Evolutionary conservation across 495 filamentous ascomycete genomes (phyloP), one percentile per base, ranked within the genome.

Genomic region (Friedmanniomyces simplex): DNA sequence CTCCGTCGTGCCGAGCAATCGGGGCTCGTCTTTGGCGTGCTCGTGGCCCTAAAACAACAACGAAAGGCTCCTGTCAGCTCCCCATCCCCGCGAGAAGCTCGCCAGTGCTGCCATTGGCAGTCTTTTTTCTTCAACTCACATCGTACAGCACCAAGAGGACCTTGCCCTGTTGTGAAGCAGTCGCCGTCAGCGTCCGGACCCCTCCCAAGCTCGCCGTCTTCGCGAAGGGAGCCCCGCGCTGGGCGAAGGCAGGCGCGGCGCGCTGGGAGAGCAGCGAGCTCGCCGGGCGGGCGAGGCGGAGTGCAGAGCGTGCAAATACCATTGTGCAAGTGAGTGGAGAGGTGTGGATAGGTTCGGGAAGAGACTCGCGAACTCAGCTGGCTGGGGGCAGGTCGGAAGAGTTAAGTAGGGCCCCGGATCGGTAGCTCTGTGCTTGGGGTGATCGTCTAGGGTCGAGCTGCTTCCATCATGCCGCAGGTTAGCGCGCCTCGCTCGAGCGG

Each of bases 1-100:
- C 79, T 98, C 90, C 52, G 87, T 95, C 43, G 91, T 95, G 66
- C 93, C 93, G 56, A 98, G 84, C 54, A 98, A 81, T 61, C 78
- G 78, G 52, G 91, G 90, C 65, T 91, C 87, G 69, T 96, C 73
- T 60, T 76, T 71, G 67, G 85, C 82, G 74, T 87, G 84, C 68
- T 80, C 74, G 63, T 76, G 71, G 70, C 85, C 84, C 84, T 88
- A n/a, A n/a, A n/a, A n/a, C n/a, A n/a, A n/a, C n/a, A n/a, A n/a
- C n/a, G 57, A 1, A 30, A 54, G 16, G 46, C 58, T 59, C 45
- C 18, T 52, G 56, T 61, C 16, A 62, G 45, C 21, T 32, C 12
- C 13, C n/a, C n/a, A n/a, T n/a, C n/a, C n/a, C n/a, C n/a, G n/a
- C n/a, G 18, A 4, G 26, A 34, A 32, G 26, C 49, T 18, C 11